These are phyloP conservation scores for Fragosphaeria purpurea DNA, from an alignment of 2,329 filamentous ascomycete species.

Conservation along the genomic window DNA sequence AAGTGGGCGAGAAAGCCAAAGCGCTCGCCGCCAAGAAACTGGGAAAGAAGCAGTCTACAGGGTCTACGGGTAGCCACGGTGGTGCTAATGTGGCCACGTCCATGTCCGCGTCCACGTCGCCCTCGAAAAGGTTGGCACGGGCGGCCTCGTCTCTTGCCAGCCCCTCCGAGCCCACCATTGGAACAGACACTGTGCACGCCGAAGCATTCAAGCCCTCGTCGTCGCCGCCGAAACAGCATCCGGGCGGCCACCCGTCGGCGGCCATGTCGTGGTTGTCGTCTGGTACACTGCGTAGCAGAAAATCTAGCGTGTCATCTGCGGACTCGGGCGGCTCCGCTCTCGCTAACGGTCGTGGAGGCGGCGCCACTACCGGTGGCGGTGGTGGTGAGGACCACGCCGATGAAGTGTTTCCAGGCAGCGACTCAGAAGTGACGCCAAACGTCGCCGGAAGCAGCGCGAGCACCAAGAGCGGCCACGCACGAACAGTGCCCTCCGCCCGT, in stretches of 20 bases:
- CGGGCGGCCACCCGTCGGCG: slow-evolving; percentile 45
- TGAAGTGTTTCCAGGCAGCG: slow-evolving; percentile 1
- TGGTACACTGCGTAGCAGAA: slow-evolving; percentile 34
- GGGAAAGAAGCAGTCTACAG: slow-evolving; percentile 32
- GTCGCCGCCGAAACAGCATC: slow-evolving; percentile 38
- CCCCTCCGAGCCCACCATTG: slow-evolving; percentile 54
- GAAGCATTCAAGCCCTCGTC: slow-evolving; percentile 51
- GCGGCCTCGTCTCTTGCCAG: slow-evolving; percentile 50
- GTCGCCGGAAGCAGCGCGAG: background rate
- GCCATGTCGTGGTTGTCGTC: slow-evolving; percentile 61
- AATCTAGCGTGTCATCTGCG: slow-evolving; percentile 22
- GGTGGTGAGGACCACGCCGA: background rate
- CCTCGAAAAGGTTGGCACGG: slow-evolving; percentile 43
- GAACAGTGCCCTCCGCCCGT: background rate
- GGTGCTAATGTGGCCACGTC: background rate
- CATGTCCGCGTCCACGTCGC: slow-evolving; percentile 6
- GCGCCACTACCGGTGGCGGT: background rate
- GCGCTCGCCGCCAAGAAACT: background rate
- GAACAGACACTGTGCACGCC: slow-evolving; percentile 55
- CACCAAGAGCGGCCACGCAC: background rate
- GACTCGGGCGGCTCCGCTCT: background rate
- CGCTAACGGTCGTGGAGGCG: too few species aligned
- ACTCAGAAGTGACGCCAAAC: background rate
- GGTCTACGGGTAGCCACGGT: slow-evolving; percentile 8
- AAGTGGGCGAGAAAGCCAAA: background rate